Evolutionary conservation across 192 early-diverging fungal species (phyloP).

Genomic region (Geranomyces michiganensis): DNA sequence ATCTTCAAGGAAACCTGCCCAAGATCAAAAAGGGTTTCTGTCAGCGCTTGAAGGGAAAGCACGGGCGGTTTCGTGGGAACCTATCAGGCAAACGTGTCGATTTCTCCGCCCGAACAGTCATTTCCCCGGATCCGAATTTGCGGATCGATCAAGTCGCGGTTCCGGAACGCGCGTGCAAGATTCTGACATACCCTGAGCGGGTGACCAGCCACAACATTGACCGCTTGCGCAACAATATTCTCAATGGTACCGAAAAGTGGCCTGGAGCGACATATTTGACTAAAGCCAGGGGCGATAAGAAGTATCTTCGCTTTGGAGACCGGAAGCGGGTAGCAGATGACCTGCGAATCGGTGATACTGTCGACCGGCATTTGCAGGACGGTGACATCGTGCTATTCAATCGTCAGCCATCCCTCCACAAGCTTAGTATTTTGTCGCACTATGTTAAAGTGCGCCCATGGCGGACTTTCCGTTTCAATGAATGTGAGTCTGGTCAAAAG

Average conservation of each 20-base stretch:
- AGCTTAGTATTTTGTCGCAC: constrained; percentile 96
- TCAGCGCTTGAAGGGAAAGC: constrained; percentile 98
- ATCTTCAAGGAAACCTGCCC: constrained; percentile 53
- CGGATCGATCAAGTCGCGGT: constrained; percentile 97
- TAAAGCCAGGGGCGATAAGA: constrained; percentile 33
- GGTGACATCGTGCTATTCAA: constrained; percentile 98
- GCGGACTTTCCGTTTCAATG: constrained; percentile 99
- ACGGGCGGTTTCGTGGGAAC: constrained; percentile 98
- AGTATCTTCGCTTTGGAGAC: constrained; percentile 72
- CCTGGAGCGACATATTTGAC: constrained; percentile 92
- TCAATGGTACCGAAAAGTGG: constrained; percentile 86
- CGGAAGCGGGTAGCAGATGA: constrained; percentile 69
- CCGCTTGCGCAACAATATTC: constrained; percentile 70
- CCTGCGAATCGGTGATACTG: constrained; percentile 85
- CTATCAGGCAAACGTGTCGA: constrained; percentile 99
- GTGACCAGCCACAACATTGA: constrained; percentile 91
- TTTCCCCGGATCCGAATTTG: constrained; percentile 98
- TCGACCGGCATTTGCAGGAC: constrained; percentile 92
- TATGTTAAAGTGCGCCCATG: constrained; percentile 91
- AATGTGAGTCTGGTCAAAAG: too few relatives aligned
- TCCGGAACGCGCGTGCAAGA: constrained; percentile 85
- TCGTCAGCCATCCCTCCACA: constrained; percentile 97
- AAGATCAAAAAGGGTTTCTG: constrained; percentile 83
- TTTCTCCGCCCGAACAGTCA: constrained; percentile 98
- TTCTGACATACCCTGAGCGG: constrained; percentile 94